These are phyloP conservation scores for Endocarpon pusillum DNA, from an alignment of 495 filamentous ascomycete genomes.

Conservation along the genomic window DNA sequence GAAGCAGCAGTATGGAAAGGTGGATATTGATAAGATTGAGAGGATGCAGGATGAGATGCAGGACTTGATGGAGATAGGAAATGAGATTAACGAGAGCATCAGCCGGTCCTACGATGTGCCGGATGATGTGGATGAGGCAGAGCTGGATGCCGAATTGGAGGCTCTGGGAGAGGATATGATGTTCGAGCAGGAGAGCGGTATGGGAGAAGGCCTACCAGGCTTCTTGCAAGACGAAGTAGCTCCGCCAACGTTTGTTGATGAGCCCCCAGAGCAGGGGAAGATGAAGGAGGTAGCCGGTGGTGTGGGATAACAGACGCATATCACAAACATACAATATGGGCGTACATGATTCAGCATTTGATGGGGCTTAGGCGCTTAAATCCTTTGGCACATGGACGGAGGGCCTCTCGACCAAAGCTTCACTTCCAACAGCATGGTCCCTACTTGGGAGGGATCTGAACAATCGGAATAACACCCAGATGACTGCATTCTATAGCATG, in stretches of 20 bases:
- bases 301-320: slow-evolving; percentile 1
- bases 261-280: slow-evolving; percentile 51
- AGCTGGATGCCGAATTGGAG: slow-evolving; percentile 93
- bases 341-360: no score
- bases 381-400: no score
- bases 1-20: slow-evolving; percentile 89
- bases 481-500: no score
- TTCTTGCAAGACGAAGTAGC: slow-evolving; percentile 72
- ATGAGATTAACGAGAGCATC: slow-evolving; percentile 96
- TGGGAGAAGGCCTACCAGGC: slow-evolving; percentile 49
- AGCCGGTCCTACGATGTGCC: slow-evolving; percentile 87
- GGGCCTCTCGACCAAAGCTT: no score
- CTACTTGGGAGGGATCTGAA: no score
- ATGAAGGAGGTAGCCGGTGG: slow-evolving; percentile 61
- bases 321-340: no score
- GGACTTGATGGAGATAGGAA: slow-evolving; percentile 91
- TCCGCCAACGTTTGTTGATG: slow-evolving; percentile 79
- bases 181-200: slow-evolving; percentile 38
- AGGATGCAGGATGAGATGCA: slow-evolving; percentile 98
- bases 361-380: no score
- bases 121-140: slow-evolving; percentile 94
- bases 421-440: no score
- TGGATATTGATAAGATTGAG: slow-evolving; percentile 95
- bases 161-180: slow-evolving; percentile 83
- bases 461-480: no score